These are phyloP conservation scores for Podospora tetraspora DNA, from an alignment of 495 filamentous ascomycete genomes.

Conservation along the genomic window DNA sequence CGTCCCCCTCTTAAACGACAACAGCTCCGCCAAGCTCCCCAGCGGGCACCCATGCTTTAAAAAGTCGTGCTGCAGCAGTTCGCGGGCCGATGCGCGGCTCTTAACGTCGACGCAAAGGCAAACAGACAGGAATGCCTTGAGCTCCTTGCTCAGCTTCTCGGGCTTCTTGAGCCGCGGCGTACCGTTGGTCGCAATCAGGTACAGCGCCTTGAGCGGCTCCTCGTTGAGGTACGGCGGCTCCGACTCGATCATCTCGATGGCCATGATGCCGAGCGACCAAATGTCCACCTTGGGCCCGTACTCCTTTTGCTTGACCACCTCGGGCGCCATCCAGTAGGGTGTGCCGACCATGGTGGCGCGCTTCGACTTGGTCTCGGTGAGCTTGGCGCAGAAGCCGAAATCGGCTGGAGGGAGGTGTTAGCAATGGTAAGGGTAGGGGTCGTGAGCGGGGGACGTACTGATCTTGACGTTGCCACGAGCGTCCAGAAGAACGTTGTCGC, in stretches of 20 bases:
- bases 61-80: slow-evolving; percentile 77
- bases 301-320: slow-evolving; percentile 98
- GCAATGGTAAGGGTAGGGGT: slow-evolving; percentile 11
- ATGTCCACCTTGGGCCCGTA: slow-evolving; percentile 98
- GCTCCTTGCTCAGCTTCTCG: slow-evolving; percentile 91
- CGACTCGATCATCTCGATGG: slow-evolving; percentile 99
- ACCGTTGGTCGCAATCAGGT: slow-evolving; percentile 95
- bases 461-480: slow-evolving; percentile 95
- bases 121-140: slow-evolving; percentile 91
- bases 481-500: slow-evolving; percentile 93
- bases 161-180: slow-evolving; percentile 96
- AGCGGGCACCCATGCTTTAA: slow-evolving; percentile 73
- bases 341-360: slow-evolving; percentile 99
- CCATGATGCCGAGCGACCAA: slow-evolving; percentile 99
- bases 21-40: slow-evolving; percentile 73
- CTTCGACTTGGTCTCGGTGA: slow-evolving; percentile 94
- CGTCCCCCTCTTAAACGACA: slow-evolving; percentile 64
- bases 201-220: slow-evolving; percentile 93
- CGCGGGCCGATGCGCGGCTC: slow-evolving; percentile 82
- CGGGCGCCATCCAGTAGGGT: slow-evolving; percentile 99
- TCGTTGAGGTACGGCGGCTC: slow-evolving; percentile 98
- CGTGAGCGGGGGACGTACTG: slow-evolving; percentile 53
- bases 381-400: slow-evolving; percentile 98
- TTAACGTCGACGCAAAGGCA: slow-evolving; percentile 96
- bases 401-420: slow-evolving; percentile 58